A percentile compares a stretch with the other conserved stretches of the same genome.
Evolutionary conservation across 129 eudicot species (phyloP).

Genomic region (Lonicera japonica): DNA sequence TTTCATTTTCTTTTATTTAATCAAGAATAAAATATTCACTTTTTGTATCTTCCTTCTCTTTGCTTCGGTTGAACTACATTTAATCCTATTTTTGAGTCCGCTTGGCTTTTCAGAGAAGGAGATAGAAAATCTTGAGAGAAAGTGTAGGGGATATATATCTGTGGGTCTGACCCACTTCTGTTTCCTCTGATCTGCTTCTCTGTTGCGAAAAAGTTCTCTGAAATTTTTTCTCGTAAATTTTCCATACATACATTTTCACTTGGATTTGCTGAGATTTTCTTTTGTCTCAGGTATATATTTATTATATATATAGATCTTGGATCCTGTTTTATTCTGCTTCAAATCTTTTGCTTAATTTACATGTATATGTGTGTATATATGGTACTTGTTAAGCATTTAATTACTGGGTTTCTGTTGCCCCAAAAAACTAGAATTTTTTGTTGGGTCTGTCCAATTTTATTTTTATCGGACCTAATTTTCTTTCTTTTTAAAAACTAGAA

Average conservation of each 20-base stretch:
- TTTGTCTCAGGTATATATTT: constrained; percentile 27
- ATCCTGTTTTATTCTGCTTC: constrained; percentile 11
- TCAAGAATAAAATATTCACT: not conserved
- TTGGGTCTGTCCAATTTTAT: too few species aligned
- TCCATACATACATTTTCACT: constrained; percentile 5
- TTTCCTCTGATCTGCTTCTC: constrained; percentile 38
- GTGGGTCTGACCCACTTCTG: constrained; percentile 28
- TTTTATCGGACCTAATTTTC: not conserved
- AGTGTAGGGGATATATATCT: constrained; percentile 15
- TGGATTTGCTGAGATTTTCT: constrained; percentile 9
- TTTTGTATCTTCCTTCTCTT: constrained; percentile 1
- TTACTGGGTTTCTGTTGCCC: too few species aligned
- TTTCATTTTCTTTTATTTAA: too few species aligned
- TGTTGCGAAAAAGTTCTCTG: constrained; percentile 25
- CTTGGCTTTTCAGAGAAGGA: constrained; percentile 17
- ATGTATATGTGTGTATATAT: not conserved
- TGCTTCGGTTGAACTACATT: constrained; percentile 42
- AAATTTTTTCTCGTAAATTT: not conserved
- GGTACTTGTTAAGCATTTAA: not conserved
- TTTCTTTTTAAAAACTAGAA: not conserved
- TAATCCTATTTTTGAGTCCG: constrained; percentile 39
- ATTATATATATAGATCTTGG: constrained; percentile 54
- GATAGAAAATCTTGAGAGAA: constrained; percentile 15
- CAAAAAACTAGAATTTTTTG: too few species aligned
- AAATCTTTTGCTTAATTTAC: constrained; percentile 4